These are phyloP conservation scores for Boletus sp. DNA, from an alignment of 768 basidiomycete species.

Conservation along the genomic window DNA sequence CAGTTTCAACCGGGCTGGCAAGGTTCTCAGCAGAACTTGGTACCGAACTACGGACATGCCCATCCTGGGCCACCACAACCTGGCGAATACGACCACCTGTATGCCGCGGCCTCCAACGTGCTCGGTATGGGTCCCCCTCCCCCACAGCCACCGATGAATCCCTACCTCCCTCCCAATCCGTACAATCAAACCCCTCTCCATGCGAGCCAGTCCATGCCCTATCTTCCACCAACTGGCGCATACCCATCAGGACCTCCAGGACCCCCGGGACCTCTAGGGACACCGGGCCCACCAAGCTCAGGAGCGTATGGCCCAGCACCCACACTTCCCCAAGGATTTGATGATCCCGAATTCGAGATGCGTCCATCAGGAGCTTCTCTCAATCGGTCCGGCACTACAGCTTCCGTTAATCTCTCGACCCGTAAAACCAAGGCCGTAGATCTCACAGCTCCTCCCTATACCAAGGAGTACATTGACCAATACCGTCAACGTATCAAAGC, in stretches of 20 bases:
- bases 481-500: slow-evolving; percentile 96
- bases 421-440: slow-evolving; percentile 81
- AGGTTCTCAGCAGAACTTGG: slow-evolving; percentile 24
- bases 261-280: slow-evolving; percentile 13
- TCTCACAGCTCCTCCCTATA: slow-evolving; percentile 80
- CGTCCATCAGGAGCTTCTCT: slow-evolving; percentile 44
- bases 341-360: slow-evolving; percentile 53
- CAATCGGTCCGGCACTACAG: slow-evolving; percentile 55
- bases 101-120: slow-evolving; percentile 77
- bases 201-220: slow-evolving; percentile 30
- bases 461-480: slow-evolving; percentile 95
- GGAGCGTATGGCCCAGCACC: slow-evolving; percentile 23
- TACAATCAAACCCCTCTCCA: slow-evolving; percentile 26
- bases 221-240: slow-evolving; percentile 32
- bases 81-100: slow-evolving; percentile 55
- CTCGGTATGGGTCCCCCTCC: slow-evolving; percentile 71
- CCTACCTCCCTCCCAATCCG: slow-evolving; percentile 22
- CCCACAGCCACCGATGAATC: slow-evolving; percentile 16
- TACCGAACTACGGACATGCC: slow-evolving; percentile 18
- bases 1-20: slow-evolving; percentile 30
- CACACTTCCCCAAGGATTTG: slow-evolving; percentile 31
- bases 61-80: slow-evolving; percentile 27
- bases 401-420: slow-evolving; percentile 55
- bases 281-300: slow-evolving; percentile 16
- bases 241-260: slow-evolving; percentile 19